Percentiles rank a stretch among this genome's conserved stretches.
Evolutionary conservation across 2,329 filamentous ascomycete species (phyloP).

Genomic region (Fusarium oligoseptatum): DNA sequence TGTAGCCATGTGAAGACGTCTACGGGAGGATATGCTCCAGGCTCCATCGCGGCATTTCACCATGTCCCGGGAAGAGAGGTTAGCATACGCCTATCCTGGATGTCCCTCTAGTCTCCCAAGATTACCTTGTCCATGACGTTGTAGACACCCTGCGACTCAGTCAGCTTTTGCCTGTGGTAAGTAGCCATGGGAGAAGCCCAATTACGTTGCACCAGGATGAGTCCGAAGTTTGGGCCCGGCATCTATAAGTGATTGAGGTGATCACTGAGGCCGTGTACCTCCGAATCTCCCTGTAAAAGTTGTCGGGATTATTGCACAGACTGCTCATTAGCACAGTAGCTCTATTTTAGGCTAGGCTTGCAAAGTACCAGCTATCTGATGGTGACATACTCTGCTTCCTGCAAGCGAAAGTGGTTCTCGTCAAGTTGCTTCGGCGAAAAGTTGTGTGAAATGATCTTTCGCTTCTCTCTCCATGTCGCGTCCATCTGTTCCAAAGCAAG

Average conservation of each 20-base stretch:
- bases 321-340: not conserved
- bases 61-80: not conserved
- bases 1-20: not conserved
- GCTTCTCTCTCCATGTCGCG: not conserved
- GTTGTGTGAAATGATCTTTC: not conserved
- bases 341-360: too few species aligned
- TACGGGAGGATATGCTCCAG: not conserved
- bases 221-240: not conserved
- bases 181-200: not conserved
- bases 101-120: not conserved
- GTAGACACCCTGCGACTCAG: not conserved
- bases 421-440: not conserved
- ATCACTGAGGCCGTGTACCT: not conserved
- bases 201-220: not conserved
- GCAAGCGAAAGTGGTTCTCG: not conserved
- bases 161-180: not conserved
- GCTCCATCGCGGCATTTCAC: not conserved
- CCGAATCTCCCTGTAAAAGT: not conserved
- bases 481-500: not conserved
- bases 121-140: not conserved
- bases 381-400: not conserved
- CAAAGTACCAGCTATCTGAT: too few species aligned
- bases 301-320: not conserved
- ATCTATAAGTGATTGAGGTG: not conserved
- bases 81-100: not conserved